These are phyloP conservation scores for Nemania abortiva DNA, from an alignment of 2,329 filamentous ascomycete genomes.

Conservation along the genomic window DNA sequence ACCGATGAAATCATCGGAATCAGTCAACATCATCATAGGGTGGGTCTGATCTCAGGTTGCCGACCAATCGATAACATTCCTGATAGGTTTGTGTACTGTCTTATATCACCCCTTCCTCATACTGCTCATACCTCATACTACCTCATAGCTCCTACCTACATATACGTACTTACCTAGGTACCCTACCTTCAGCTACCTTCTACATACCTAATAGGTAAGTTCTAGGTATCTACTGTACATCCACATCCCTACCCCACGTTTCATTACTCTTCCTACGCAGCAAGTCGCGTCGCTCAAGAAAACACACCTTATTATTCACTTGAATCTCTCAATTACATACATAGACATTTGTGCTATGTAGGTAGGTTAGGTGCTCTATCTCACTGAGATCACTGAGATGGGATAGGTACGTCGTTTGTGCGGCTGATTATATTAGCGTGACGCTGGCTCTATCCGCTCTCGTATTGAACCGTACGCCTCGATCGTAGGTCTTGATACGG, in stretches of 20 bases:
- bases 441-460: not conserved
- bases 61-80: not conserved
- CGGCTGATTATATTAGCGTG: not conserved
- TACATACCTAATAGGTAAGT: no score
- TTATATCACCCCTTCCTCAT: not conserved
- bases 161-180: no score
- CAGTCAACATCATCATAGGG: slow-evolving; percentile 41
- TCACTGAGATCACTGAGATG: no score
- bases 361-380: no score
- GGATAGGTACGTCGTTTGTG: not conserved
- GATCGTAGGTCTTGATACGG: slow-evolving; percentile 13
- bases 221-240: no score
- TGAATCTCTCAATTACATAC: no score
- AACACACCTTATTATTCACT: not conserved
- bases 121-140: not conserved
- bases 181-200: no score
- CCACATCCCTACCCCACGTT: no score
- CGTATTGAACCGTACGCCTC: not conserved
- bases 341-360: no score
- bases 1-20: slow-evolving; percentile 46
- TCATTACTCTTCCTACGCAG: not conserved
- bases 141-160: not conserved
- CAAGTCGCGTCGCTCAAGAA: not conserved
- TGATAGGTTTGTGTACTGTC: not conserved
- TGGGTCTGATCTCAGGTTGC: slow-evolving; percentile 12